Base-by-base conservation (phyloP, 2,329 filamentous ascomycete species). In the Ascocoryne sarcoides region DNA sequence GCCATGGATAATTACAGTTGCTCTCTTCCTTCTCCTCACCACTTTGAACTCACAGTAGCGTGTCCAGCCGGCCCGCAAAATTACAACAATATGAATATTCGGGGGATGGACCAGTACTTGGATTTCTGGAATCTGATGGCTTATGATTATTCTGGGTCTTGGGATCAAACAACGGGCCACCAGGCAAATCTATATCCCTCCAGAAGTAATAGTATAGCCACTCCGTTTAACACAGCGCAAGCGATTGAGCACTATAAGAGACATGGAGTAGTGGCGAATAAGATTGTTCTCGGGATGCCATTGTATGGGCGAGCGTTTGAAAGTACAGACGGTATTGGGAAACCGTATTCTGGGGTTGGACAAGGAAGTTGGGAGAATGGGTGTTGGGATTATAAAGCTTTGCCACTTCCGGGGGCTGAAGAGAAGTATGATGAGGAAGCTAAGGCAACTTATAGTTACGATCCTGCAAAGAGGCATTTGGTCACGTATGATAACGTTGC, bases 261-360 rank as follows among this genome's bases (percentile, higher is more conserved):
- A 1, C 70, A 73, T 10, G 80, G 81, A 5, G 78, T 95, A 0
- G 57, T 71, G 0, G 59, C 78, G 0, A 58, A 69, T 45, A 95
- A 95, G 64, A 76, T 96, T 39, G 84, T 95, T 3, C 62, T 95
- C 10, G 89, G 90, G 2, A 90, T 95, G 83, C 89, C 90, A 2
- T 67, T 96, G 10, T 96, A 95, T 59, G 90, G 90, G 1, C 83
- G 88, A 26, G 78, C 85, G 0, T 96, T 95, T 60, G 71, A 79
- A 51, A 75, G 78, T 48, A 95, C 90, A 0, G 71, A 82, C 18
- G 89, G 88, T 0, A 73, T 77, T 0, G 90, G 90, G 1, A 61
- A 68, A 21, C 64, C 75, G 0, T 95, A 73, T 63, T 73, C 62
- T 36, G 88, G 87, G 5, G 70, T 85, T 7, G 89, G 88, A 1